Percentiles rank a stretch among this genome's conserved stretches.
Conservation (phyloP, 2,329 filamentous ascomycete species). For the Cyphellophora europaea region DNA sequence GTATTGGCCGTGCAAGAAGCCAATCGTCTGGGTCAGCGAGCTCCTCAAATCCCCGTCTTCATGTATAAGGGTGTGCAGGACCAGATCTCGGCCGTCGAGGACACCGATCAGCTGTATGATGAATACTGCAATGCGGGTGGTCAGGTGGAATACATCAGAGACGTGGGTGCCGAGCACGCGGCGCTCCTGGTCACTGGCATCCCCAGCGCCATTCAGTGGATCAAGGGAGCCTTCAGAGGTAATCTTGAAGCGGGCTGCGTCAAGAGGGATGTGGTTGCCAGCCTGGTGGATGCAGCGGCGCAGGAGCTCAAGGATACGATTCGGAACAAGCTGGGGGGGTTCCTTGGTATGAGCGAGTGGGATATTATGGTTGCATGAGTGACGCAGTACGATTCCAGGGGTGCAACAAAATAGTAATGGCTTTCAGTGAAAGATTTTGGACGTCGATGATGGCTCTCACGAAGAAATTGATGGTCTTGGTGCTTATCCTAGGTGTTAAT, state of each 20-base stretch:
- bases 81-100: slow-evolving; percentile 32
- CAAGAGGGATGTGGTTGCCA: neutral
- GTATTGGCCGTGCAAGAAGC: neutral
- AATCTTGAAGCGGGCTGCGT: neutral
- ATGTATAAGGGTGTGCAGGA: slow-evolving; percentile 43
- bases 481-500: too few species aligned
- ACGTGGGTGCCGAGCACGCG: slow-evolving; percentile 33
- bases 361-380: too few species aligned
- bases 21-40: slow-evolving; percentile 27
- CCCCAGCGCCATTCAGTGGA: neutral
- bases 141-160: slow-evolving; percentile 36
- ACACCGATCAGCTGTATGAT: slow-evolving; percentile 35
- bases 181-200: slow-evolving; percentile 6
- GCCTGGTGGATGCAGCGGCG: neutral
- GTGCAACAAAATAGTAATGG: too few species aligned
- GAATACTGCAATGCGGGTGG: slow-evolving; percentile 33
- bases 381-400: too few species aligned
- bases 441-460: too few species aligned
- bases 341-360: neutral
- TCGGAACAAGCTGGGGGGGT: neutral
- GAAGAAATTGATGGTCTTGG: too few species aligned
- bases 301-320: neutral
- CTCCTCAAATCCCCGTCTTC: slow-evolving; percentile 40
- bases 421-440: too few species aligned
- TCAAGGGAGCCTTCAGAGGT: neutral